Evolutionary conservation across 441 rosid genomes (phyloP), one percentile per base, ranked within the genome.

Genomic region (Populus hybrid): DNA sequence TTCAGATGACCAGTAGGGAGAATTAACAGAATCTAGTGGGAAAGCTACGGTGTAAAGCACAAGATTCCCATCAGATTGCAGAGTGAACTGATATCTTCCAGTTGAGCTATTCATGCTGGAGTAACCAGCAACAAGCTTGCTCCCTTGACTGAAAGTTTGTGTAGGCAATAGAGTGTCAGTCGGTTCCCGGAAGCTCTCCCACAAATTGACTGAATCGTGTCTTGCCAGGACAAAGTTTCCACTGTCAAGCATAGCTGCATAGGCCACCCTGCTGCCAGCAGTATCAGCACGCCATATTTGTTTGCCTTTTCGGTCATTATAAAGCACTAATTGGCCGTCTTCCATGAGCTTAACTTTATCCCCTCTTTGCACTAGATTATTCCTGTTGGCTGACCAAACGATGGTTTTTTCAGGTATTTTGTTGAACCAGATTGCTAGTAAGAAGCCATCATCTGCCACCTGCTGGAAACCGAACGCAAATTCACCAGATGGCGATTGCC

Each of bases 151-250:
- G 67, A 88, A 20, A 10, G 1, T 79, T 74, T 89, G 93, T 5
- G 71, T 59, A 0, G 89, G 91, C 73, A 89, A 72, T 38, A 88
- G 71, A 16, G 89, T 88, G 46, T 88, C 85, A 0, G 85, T 84
- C 8, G 93, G 93, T 34, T 79, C 28, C 14, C 80, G 69, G 77
- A 89, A 88, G 74, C 88, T 88, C 80, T 84, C 78, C 93, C 91
- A 89, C n/a, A 84, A 7, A 65, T 8, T 76, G 20, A 14, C 42
- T 10, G 42, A 11, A 23, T 28, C 34, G 20, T 26, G 18, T 11
- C 20, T 61, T 14, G 70, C 32, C 36, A 35, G 67, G 67, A 83
- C 82, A 20, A 89, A 84, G 59, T 87, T 88, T 21, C 91, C 91
- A 0, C 80, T 78, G 38, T 89, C 86, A 6, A 81, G 74, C 80